phyloP scores from a whole-genome alignment of 192 early-diverging fungal genomes.

The Podila minutissima region DNA sequence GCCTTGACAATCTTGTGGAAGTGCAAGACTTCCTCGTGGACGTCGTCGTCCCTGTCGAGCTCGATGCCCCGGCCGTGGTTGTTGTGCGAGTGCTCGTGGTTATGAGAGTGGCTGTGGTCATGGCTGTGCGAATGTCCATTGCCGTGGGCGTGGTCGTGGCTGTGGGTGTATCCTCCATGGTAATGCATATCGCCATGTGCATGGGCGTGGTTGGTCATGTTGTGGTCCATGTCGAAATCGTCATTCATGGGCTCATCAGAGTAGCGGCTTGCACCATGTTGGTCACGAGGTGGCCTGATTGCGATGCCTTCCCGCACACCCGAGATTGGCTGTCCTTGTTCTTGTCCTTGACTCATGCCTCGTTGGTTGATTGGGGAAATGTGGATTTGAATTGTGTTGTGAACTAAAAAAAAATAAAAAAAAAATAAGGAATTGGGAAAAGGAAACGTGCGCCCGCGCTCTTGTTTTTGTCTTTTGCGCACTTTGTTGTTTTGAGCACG shows the following conservation, averaged over 20 bases:
- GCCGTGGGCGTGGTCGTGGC: conserved; percentile 18
- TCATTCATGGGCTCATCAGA: conserved; percentile 4
- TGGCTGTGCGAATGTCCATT: conserved; percentile 19
- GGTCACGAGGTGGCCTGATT: neutral
- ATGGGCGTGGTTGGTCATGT: conserved; percentile 3
- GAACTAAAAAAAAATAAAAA: neutral
- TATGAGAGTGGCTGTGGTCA: conserved; percentile 6
- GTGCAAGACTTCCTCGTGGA: conserved; percentile 49
- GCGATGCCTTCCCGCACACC: neutral
- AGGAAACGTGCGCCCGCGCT: neutral
- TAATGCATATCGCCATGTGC: conserved; percentile 10
- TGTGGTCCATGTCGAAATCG: conserved; percentile 3
- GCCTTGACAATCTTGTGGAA: conserved; percentile 67
- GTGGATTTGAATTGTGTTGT: neutral
- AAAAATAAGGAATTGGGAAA: neutral
- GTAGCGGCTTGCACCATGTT: neutral
- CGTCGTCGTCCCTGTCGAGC: conserved; percentile 23
- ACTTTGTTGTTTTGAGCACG: neutral
- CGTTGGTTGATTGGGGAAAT: neutral
- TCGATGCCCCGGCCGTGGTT: neutral
- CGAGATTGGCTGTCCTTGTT: neutral
- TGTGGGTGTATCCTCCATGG: conserved; percentile 3
- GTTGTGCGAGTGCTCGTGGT: neutral
- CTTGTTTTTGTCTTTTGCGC: neutral
- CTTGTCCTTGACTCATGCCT: neutral